A percentile compares a stretch with the other conserved stretches of the same genome.
Conservation (phyloP, 345 rosid genomes). For the Linum usitatissimum region DNA sequence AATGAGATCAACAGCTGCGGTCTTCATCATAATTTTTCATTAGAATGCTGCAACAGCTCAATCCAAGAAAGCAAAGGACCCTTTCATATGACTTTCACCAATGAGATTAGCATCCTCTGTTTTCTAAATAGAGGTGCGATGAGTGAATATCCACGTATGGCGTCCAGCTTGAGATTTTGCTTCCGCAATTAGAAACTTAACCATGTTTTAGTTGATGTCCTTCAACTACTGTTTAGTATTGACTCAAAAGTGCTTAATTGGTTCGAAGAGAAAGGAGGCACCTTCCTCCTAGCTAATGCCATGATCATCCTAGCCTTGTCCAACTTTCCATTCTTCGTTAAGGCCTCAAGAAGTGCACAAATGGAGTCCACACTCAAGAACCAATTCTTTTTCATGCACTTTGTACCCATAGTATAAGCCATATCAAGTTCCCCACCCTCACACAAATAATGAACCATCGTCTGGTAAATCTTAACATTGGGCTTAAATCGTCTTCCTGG, state of each 20-base stretch:
- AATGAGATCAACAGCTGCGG: not conserved
- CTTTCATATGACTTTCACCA: not conserved
- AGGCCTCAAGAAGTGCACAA: slow-evolving; percentile 43
- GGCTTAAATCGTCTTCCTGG: slow-evolving; percentile 38
- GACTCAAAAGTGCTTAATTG: slow-evolving; percentile 37
- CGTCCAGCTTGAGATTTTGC: not conserved
- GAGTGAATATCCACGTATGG: not conserved
- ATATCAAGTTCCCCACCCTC: slow-evolving; percentile 45
- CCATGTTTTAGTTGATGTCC: not conserved
- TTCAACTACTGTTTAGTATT: slow-evolving; percentile 21
- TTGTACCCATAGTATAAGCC: slow-evolving; percentile 63
- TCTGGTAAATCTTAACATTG: slow-evolving; percentile 59
- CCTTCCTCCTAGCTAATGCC: slow-evolving; percentile 31
- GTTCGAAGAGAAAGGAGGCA: slow-evolving; percentile 47
- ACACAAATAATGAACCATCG: slow-evolving; percentile 72
- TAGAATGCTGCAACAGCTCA: not conserved
- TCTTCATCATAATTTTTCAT: not conserved
- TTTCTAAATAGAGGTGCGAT: too few species aligned
- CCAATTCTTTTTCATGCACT: slow-evolving; percentile 56
- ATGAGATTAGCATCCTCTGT: too few species aligned
- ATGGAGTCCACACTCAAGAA: slow-evolving; percentile 52
- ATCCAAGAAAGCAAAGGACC: not conserved
- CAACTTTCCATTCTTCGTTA: slow-evolving; percentile 33
- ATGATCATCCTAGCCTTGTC: slow-evolving; percentile 42
- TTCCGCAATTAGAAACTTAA: not conserved